These are phyloP conservation scores for Canariomyces notabilis DNA, from an alignment of 2,329 filamentous ascomycete genomes.

Conservation along the genomic window DNA sequence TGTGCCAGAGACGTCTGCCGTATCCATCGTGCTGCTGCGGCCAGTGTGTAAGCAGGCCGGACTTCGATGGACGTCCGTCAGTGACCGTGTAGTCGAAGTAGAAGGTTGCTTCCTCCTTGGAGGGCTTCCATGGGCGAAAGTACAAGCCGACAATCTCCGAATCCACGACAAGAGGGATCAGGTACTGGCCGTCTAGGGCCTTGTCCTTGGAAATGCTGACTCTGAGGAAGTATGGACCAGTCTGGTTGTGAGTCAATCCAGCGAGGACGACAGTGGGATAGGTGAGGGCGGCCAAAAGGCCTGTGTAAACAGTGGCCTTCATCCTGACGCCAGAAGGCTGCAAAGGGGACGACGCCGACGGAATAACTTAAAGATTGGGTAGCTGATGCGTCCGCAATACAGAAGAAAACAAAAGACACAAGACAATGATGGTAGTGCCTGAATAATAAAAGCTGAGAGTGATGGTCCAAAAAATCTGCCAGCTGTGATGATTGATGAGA, in stretches of 20 bases:
- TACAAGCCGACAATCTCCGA: not conserved
- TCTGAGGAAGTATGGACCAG: not conserved
- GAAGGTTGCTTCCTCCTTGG: not conserved
- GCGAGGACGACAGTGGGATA: not conserved
- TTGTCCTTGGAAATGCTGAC: not conserved
- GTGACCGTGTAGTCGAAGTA: not conserved
- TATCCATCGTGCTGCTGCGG: not conserved
- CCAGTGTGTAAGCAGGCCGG: not conserved
- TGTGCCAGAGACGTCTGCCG: not conserved
- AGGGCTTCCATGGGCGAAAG: not conserved
- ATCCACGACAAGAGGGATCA: not conserved
- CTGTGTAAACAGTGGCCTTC: not conserved
- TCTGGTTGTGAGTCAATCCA: not conserved
- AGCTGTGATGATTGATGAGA: not conserved
- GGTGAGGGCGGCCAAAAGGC: not conserved
- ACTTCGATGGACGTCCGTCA: not conserved
- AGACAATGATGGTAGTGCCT: not conserved
- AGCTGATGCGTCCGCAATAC: too few species aligned
- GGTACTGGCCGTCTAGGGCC: not conserved
- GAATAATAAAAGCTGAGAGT: not conserved
- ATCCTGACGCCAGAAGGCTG: not conserved
- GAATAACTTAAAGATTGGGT: too few species aligned
- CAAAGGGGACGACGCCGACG: not conserved
- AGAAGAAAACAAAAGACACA: not conserved
- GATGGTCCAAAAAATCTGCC: not conserved